Conservation (phyloP, 2,329 filamentous ascomycete genomes). For the Monosporascus sp. region DNA sequence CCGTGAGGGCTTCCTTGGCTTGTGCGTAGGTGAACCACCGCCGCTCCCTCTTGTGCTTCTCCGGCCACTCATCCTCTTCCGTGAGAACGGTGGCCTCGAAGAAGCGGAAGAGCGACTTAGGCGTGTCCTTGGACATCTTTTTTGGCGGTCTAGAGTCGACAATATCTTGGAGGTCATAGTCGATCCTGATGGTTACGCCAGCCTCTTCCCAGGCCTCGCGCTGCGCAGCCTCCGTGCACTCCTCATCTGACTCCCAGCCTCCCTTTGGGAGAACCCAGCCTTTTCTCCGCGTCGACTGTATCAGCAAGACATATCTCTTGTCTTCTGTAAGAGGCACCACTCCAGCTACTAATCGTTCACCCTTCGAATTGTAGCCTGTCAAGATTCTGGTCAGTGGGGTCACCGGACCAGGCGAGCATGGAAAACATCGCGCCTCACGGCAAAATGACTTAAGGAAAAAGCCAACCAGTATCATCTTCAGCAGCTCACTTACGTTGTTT, state of each 20-base stretch:
- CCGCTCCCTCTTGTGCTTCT: constrained; percentile 84
- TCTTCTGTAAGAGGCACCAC: constrained; percentile 85
- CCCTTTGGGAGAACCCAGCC: constrained; percentile 98
- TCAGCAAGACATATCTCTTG: constrained; percentile 83
- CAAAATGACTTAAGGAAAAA: constrained; percentile 5
- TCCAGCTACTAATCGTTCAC: constrained; percentile 91
- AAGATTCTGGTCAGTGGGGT: constrained; percentile 34
- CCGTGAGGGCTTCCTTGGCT: constrained; percentile 70
- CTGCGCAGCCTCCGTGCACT: constrained; percentile 76
- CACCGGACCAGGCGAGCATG: constrained; percentile 22
- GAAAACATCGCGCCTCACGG: constrained; percentile 15
- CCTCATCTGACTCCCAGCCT: constrained; percentile 94
- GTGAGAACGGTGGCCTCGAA: constrained; percentile 83
- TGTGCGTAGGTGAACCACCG: constrained; percentile 84
- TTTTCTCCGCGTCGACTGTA: constrained; percentile 84
- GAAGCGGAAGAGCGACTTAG: constrained; percentile 67
- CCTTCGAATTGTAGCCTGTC: constrained; percentile 83
- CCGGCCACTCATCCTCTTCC: constrained; percentile 86
- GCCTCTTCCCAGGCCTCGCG: constrained; percentile 98
- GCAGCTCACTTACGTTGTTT: constrained; percentile 68
- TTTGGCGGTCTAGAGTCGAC: constrained; percentile 79
- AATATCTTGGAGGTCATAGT: constrained; percentile 81
- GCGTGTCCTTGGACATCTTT: constrained; percentile 56
- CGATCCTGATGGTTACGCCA: constrained; percentile 80
- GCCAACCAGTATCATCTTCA: constrained; percentile 7